Base-by-base conservation (phyloP, 2,329 filamentous ascomycete genomes). In the Epichloe amarillans region DNA sequence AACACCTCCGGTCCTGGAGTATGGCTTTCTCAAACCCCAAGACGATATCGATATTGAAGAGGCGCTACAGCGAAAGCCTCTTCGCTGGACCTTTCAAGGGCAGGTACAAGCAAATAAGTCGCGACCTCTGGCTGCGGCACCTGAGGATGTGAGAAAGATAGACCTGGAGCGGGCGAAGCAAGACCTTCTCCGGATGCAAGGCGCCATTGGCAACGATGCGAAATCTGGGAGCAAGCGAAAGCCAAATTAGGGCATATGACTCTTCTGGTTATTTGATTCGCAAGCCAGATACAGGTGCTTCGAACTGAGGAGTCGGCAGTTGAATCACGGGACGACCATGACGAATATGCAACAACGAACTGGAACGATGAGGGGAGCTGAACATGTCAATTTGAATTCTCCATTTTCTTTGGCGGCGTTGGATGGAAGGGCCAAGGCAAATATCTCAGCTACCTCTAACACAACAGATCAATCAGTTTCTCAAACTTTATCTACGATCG, bases 151-250 rank as follows among this genome's bases (percentile, higher is more conserved):
- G 52, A 63, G 66, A 39, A 62, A 62, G 15, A 62, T 61, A 52
- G 68, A 71, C 44, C 66, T 77, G 39, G 72, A 73, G 49, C 66
- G 68, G 37, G 67, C 67, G 30, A 79, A 79, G 67, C 64, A 60
- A 53, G 66, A 74, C 36, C 63, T 79, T 15, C 66, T 73, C 15
- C 65, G 66, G 45, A 65, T 65, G 35, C 65, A 66, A 50, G 60
- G 58, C 26, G 54, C 60, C 40, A 52, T 53, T 5, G 5, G 21
- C 21, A 41, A 12, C 21, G 6, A 44, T 14, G 15, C 17, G 30
- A 46, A 40, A 17, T 5, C 17, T 46, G 2, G 21, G 17, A 26
- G 36, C 17, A 43, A 43, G 7, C 47, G 4, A 43, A 26, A 21
- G 21, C 4, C 33, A 35, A 12, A 14, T 19, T n/a, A 19, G 44